Evolutionary conservation across 192 early-diverging fungal species (phyloP).

Genomic region (Coemansia sp.): DNA sequence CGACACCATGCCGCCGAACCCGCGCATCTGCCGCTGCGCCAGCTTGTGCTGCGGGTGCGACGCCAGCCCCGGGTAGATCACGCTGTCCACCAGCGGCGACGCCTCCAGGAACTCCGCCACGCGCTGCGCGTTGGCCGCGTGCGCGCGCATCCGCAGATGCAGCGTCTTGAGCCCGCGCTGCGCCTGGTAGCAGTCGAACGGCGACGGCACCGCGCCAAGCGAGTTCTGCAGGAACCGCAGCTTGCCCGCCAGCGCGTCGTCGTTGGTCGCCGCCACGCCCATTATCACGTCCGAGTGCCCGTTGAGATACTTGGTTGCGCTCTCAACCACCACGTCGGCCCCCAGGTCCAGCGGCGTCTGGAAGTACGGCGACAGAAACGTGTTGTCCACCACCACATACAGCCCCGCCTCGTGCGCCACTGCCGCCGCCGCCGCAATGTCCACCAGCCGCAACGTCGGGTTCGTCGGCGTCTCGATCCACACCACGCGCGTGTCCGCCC

Average conservation of each 20-base stretch:
- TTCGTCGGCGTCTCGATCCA: constrained; percentile 90
- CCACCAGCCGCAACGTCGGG: constrained; percentile 77
- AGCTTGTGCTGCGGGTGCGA: constrained; percentile 91
- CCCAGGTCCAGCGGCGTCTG: constrained; percentile 86
- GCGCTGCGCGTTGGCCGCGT: constrained; percentile 76
- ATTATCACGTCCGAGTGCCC: constrained; percentile 98
- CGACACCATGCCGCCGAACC: constrained; percentile 95
- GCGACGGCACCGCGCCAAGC: constrained; percentile 90
- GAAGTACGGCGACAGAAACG: constrained; percentile 84
- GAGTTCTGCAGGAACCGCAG: constrained; percentile 94
- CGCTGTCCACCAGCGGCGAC: constrained; percentile 67
- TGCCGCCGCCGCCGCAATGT: constrained; percentile 67
- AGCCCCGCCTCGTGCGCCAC: constrained; percentile 61
- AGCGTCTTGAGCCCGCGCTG: constrained; percentile 94
- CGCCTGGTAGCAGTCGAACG: constrained; percentile 97
- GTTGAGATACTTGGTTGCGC: constrained; percentile 98
- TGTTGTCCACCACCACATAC: constrained; percentile 79
- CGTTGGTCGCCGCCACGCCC: constrained; percentile 85
- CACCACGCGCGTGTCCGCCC: constrained; percentile 72
- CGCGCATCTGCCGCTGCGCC: constrained; percentile 81
- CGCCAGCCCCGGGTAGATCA: constrained; percentile 90
- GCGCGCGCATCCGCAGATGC: constrained; percentile 89
- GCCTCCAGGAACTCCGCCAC: constrained; percentile 78
- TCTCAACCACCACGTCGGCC: constrained; percentile 97
- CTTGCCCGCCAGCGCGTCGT: constrained; percentile 66